These are phyloP conservation scores for Boletus reticulatus DNA, from an alignment of 768 basidiomycete species.

Conservation along the genomic window DNA sequence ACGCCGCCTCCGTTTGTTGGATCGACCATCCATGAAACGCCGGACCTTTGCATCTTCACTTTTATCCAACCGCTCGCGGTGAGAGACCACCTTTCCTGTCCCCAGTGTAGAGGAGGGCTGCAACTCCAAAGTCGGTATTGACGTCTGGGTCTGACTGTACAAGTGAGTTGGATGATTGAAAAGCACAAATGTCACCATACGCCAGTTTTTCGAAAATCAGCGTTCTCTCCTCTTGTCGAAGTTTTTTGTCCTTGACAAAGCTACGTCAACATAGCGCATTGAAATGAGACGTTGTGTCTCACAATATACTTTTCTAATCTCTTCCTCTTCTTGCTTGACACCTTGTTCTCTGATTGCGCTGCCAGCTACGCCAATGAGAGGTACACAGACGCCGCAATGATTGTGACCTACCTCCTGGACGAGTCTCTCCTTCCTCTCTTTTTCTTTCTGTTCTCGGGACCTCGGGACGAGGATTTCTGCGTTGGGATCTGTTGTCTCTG, in stretches of 20 bases:
- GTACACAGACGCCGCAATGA: background rate
- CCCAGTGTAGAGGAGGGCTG: slow-evolving; percentile 85
- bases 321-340: slow-evolving; percentile 84
- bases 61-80: slow-evolving; percentile 57
- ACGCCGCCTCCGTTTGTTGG: slow-evolving; percentile 49
- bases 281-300: slow-evolving; percentile 23
- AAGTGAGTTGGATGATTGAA: slow-evolving; percentile 10
- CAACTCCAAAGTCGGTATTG: slow-evolving; percentile 56
- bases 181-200: slow-evolving; percentile 41
- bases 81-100: slow-evolving; percentile 61
- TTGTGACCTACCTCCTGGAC: slow-evolving; percentile 53
- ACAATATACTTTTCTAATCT: slow-evolving; percentile 92
- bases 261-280: background rate
- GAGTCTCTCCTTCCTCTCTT: slow-evolving; percentile 56
- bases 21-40: slow-evolving; percentile 46
- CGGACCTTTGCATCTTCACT: slow-evolving; percentile 59
- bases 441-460: slow-evolving; percentile 57
- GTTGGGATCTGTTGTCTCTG: slow-evolving; percentile 48
- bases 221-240: slow-evolving; percentile 85
- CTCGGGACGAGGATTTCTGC: slow-evolving; percentile 58
- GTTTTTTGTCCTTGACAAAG: slow-evolving; percentile 72
- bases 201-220: slow-evolving; percentile 77
- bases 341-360: slow-evolving; percentile 61
- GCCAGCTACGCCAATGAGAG: slow-evolving; percentile 21
- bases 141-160: slow-evolving; percentile 72